Base-by-base conservation (phyloP, 768 basidiomycete species). In the Mycena vitilis region DNA sequence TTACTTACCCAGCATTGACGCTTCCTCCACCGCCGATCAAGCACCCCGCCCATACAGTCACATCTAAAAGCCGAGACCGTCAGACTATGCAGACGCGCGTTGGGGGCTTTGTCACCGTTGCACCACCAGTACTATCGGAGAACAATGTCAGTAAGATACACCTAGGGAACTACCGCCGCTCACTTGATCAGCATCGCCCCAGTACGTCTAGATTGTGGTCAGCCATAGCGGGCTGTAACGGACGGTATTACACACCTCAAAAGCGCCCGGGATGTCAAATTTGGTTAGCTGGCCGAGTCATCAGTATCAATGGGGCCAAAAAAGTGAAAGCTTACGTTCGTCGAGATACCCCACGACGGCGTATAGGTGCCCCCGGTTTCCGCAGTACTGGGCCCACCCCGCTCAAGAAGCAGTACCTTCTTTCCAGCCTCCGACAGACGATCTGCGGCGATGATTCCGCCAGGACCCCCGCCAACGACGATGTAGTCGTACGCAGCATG, bases 1-100 rank as follows among this genome's bases (percentile, higher is more conserved):
- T 7, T 40, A 12, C 85, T 73, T 71, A 88, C 87, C 84, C 88
- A 75, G 87, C 89, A 73, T 91, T 90, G 72, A 91, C 80, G 6
- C 88, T 83, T 11, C 87, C 87, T 47, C 89, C 89, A 25, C 89
- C 89, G 60, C 89, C 89, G 23, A 89, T 77, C 44, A 90, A 74
- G 75, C 89, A 91, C 45, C 88, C 89, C 34, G 89, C 89, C 76
- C 88, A 91, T 20, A 85, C 83, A 20, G 82, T 87, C 59, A 89
- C 78, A 76, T 90, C 89, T 86, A 36, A 38, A 52, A 16, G 36
- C 12, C 6, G 18, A 22, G n/a, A 5, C 15, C n/a, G 34, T 51
- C 42, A 22, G 34, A 9, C 13, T 36, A 37, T 44, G 15, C n/a
- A 42, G 1, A 13, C n/a, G 45, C 44, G n/a, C 16, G 2, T 5